Evolutionary conservation across 2,329 filamentous ascomycete species (phyloP), one percentile per base, ranked within the genome.

Genomic region (Alternaria novae-zelandiae): DNA sequence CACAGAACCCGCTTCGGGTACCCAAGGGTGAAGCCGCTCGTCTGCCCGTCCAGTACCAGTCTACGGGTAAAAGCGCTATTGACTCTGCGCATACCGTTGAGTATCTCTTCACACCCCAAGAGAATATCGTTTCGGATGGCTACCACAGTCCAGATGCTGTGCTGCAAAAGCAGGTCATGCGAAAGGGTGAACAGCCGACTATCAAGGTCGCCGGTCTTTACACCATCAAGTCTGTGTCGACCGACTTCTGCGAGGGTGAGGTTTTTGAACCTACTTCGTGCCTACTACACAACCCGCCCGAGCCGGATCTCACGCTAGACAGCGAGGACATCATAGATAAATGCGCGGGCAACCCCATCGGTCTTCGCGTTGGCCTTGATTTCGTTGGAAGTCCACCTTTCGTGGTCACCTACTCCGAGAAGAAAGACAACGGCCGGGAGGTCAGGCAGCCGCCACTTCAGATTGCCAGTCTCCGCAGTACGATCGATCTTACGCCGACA

Each of bases 181-280:
- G 89, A 77, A 88, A 84, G 63, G 83, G 86, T 45, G 87, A 93
- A 58, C 85, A 86, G 63, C 90, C 93, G 2, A 82, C 80, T 13
- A 92, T 98, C 61, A 88, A 88, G 25, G 88, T 90, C 32, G 89
- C 93, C 26, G 96, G 96, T 51, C 86, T 97, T 25, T 99, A 99
- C 81, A 95, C 91, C 1, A 81, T 99, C 61, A 91, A 89, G 67
- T 88, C 91, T 13, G 88, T 98, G 8, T 88, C 90, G 2, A 96
- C 92, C 59, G 89, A 91, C 23, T 91, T 89, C 64, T 99, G 96
- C 75, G 85, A 89, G 32, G 96, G 96, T 49, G 94, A 98, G 71
- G 89, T 99, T 5, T 86, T 95, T 68, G 96, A 99, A 78, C 96
- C 96, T 26, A 92, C 95, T 3, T 96, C 94, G n/a, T 98, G 95